Evolutionary conservation across 129 eudicot species (phyloP).

Genomic region (Pittosporum tobira): DNA sequence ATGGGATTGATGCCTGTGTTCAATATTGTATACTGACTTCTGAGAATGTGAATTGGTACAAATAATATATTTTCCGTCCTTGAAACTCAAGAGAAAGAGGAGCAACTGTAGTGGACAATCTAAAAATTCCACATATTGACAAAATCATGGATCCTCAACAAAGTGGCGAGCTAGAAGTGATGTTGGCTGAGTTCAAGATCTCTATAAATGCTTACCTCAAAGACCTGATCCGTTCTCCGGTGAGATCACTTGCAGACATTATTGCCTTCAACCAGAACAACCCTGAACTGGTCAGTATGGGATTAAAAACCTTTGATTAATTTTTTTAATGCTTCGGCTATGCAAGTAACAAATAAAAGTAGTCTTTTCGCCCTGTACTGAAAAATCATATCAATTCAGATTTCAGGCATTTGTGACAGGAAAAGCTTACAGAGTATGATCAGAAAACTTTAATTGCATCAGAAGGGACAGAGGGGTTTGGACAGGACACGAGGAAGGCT

Average conservation of each 20-base stretch:
- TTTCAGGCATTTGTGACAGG: slow-evolving; percentile 30
- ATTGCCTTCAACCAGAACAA: slow-evolving; percentile 31
- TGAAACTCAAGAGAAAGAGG: slow-evolving; percentile 33
- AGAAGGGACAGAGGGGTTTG: slow-evolving; percentile 33
- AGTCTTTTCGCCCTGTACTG: no score
- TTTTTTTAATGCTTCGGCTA: not conserved
- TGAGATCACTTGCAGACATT: slow-evolving; percentile 24
- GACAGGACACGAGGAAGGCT: slow-evolving; percentile 16
- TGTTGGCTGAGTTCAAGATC: slow-evolving; percentile 44
- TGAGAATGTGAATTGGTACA: not conserved
- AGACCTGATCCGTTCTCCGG: slow-evolving; percentile 29
- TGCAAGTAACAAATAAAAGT: not conserved
- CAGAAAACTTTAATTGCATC: slow-evolving; percentile 30
- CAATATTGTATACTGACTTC: not conserved
- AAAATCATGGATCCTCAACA: slow-evolving; percentile 20
- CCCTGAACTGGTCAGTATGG: slow-evolving; percentile 20
- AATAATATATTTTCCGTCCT: not conserved
- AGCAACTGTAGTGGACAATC: slow-evolving; percentile 43
- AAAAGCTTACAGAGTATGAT: slow-evolving; percentile 19
- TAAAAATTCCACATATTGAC: slow-evolving; percentile 31
- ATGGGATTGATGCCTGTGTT: not conserved
- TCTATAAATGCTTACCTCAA: slow-evolving; percentile 39
- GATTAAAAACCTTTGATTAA: no score
- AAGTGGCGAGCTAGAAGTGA: slow-evolving; percentile 22
- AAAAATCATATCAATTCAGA: no score